Base-by-base conservation (phyloP, 768 basidiomycete genomes). In the Agaricus blazei region DNA sequence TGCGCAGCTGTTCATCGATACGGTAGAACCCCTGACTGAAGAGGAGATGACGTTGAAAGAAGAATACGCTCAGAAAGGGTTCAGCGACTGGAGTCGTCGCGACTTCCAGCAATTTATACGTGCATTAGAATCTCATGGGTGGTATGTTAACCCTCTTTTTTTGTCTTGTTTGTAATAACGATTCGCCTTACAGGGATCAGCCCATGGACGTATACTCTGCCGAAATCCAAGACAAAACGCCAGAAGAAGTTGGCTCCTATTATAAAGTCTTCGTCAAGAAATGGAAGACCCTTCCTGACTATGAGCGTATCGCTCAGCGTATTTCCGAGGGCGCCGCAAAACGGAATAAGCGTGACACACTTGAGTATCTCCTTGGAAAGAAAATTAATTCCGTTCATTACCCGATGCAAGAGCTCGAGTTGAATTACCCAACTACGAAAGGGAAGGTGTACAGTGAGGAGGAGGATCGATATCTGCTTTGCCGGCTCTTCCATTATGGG, bases 381-480 rank as follows among this genome's bases (percentile, higher is more conserved):
- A 98, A 98, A 68, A 90, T 98, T 63, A 75, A 75, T 23, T 88
- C 88, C 1, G 88, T 91, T 56, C 77, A 81, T 38, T 93, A 88
- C 69, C 97, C 97, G 1, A 93, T 98, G 87, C 96, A 98, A 68
- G 95, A 97, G 69, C 84, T 99, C 47, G 90, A 96, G 70, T 84
- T 98, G 51, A 89, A 90, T 68, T 98, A 98, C 63, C 93, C 92
- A 1, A 89, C 89, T 29, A 96, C 94, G 36, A 98, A 98, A 70
- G 96, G 94, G 57, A 98, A 98, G 65, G 88, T 93, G 4, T 99
- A 96, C 70, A 88, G 82, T 26, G 97, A 99, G 60, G 97, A 98
- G 65, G 97, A 98, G 66, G 97, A 98, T 63, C 79, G 96, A 15
- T 99, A 98, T 74, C 79, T 98, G 9, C 80, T 98, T 38, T 93